phyloP scores from a whole-genome alignment of 148 eudicot genomes.

The Oxyria digyna region DNA sequence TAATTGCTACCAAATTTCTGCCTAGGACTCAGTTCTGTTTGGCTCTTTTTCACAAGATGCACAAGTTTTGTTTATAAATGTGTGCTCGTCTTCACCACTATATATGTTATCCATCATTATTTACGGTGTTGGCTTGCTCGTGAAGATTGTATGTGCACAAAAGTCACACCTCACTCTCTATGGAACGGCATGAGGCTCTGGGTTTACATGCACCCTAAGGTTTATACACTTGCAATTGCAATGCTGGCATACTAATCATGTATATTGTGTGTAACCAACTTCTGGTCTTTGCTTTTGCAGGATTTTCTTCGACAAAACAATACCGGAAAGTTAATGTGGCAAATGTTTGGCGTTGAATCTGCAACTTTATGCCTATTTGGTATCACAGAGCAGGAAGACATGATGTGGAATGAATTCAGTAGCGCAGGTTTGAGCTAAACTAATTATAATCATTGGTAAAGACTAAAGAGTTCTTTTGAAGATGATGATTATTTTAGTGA shows the following conservation, averaged over 20 bases:
- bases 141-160: conserved; percentile 87
- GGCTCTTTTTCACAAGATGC: neutral
- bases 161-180: conserved; percentile 36
- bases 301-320: conserved; percentile 94
- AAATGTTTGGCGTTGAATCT: conserved; percentile 81
- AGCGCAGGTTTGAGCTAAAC: conserved; percentile 36
- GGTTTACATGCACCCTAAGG: conserved; percentile 99
- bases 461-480: neutral
- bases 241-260: neutral
- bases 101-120: neutral
- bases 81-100: neutral
- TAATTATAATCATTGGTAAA: neutral
- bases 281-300: conserved; percentile 21
- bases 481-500: neutral
- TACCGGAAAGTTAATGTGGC: conserved; percentile 96
- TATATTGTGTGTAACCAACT: neutral
- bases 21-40: too few species aligned
- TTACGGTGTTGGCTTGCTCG: conserved; percentile 83
- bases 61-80: neutral
- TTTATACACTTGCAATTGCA: conserved; percentile 14
- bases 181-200: conserved; percentile 66
- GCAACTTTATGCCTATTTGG: conserved; percentile 87
- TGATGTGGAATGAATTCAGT: conserved; percentile 82
- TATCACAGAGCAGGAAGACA: conserved; percentile 73
- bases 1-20: neutral